Conservation (phyloP, 1,284 basidiomycete species). For the Cryptococcus floricola region DNA sequence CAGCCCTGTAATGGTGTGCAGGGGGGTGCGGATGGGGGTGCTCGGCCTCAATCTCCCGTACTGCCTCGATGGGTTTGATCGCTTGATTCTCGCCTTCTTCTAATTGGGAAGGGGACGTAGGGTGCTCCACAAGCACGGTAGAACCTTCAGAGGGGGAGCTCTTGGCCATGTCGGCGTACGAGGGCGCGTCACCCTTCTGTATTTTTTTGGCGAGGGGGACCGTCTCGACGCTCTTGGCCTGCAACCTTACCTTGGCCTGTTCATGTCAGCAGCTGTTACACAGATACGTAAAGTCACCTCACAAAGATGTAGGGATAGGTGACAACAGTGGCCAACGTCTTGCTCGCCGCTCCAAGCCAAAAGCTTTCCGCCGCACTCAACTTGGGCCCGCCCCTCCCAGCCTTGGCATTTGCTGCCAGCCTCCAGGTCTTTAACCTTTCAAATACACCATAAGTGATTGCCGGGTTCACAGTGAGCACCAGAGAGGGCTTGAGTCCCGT, state of each 20-base stretch:
- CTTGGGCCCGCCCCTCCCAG: slow-evolving; percentile 38
- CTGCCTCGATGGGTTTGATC: slow-evolving; percentile 1
- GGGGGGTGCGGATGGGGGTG: neutral
- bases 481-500: slow-evolving; percentile 86
- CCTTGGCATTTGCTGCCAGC: slow-evolving; percentile 33
- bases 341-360: slow-evolving; percentile 85
- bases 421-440: slow-evolving; percentile 71
- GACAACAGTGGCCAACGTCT: slow-evolving; percentile 92
- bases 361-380: slow-evolving; percentile 70
- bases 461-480: slow-evolving; percentile 93
- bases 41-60: neutral
- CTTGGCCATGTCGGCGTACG: slow-evolving; percentile 31
- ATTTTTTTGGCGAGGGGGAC: neutral
- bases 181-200: slow-evolving; percentile 7
- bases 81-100: slow-evolving; percentile 1
- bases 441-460: slow-evolving; percentile 96
- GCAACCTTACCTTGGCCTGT: slow-evolving; percentile 90
- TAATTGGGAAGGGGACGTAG: neutral
- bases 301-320: slow-evolving; percentile 53
- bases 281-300: slow-evolving; percentile 8
- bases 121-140: slow-evolving; percentile 5
- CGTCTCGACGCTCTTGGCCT: slow-evolving; percentile 56
- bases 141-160: slow-evolving; percentile 8
- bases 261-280: neutral
- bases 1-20: slow-evolving; percentile 21